Percentiles rank a stretch among this genome's conserved stretches.
Evolutionary conservation across 805 yeast genomes (phyloP).

Genomic region (Yarrowia osloensis): DNA sequence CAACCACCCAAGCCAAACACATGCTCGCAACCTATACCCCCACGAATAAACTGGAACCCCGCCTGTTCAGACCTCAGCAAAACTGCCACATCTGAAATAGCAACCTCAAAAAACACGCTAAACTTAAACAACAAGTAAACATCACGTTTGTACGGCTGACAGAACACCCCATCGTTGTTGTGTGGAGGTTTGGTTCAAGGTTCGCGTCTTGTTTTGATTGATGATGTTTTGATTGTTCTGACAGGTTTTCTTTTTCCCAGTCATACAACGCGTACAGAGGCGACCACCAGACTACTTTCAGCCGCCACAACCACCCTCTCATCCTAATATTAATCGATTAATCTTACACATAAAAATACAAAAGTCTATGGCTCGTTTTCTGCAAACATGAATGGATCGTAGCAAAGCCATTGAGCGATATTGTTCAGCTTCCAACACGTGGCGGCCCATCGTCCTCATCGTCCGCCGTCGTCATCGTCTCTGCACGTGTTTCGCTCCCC

Average conservation of each 20-base stretch:
- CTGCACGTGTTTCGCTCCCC: neutral
- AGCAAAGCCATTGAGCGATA: constrained; percentile 10
- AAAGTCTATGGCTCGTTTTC: constrained; percentile 6
- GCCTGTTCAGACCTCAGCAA: neutral
- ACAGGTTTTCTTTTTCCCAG: neutral
- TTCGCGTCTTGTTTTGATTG: neutral
- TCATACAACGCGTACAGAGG: too few relatives aligned
- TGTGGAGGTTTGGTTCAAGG: too few relatives aligned
- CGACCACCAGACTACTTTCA: neutral
- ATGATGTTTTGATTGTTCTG: neutral
- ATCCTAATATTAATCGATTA: constrained; percentile 5
- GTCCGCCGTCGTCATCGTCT: too few relatives aligned
- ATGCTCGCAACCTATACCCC: too few relatives aligned
- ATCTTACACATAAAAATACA: constrained; percentile 25
- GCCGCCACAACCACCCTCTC: neutral
- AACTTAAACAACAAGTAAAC: neutral
- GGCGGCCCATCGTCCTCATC: neutral
- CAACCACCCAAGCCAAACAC: too few relatives aligned
- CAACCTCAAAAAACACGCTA: neutral
- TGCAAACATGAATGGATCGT: neutral
- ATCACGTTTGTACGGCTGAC: neutral
- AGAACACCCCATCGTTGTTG: too few relatives aligned
- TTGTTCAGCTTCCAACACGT: neutral
- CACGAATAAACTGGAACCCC: too few relatives aligned
- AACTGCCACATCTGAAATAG: too few relatives aligned